Conservation (phyloP, 495 filamentous ascomycete species). For the Penicillium desertorum region DNA sequence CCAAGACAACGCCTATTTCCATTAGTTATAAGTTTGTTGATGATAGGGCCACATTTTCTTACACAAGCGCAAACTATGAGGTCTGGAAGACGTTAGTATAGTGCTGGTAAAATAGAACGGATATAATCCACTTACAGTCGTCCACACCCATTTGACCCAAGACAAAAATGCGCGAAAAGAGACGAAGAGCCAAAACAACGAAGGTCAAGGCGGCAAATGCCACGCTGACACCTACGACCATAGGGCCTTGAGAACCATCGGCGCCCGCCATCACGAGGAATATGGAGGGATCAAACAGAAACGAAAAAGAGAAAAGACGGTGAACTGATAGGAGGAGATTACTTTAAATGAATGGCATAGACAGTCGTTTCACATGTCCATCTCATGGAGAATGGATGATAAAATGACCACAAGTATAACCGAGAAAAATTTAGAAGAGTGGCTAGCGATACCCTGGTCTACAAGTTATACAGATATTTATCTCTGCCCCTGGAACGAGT, state of each 20-base stretch:
- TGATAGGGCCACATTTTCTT: conserved; percentile 12
- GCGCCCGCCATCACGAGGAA: conserved; percentile 16
- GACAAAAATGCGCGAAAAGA: conserved; percentile 40
- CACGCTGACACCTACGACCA: conserved; percentile 32
- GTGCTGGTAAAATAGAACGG: background rate
- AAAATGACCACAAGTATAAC: background rate
- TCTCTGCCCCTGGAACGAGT: conserved; percentile 1
- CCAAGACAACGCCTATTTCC: conserved; percentile 35
- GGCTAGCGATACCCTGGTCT: conserved; percentile 4
- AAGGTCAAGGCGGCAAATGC: conserved; percentile 38
- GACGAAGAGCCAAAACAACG: conserved; percentile 34
- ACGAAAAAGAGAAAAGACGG: background rate
- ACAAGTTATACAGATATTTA: conserved; percentile 9
- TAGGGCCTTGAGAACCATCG: conserved; percentile 33
- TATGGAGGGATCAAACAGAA: background rate
- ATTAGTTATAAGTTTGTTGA: conserved; percentile 10
- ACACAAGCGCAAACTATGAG: conserved; percentile 40
- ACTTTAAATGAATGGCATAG: conserved; percentile 1
- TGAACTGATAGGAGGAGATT: background rate
- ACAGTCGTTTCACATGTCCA: conserved; percentile 2
- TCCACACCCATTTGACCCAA: conserved; percentile 36
- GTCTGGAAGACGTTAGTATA: conserved; percentile 21
- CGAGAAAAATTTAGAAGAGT: background rate
- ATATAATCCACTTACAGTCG: conserved; percentile 33
- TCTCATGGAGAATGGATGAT: conserved; percentile 3